A percentile compares a stretch with the other conserved stretches of the same genome.
phyloP scores from a whole-genome alignment of 148 eudicot genomes.

The Rheum nobile region DNA sequence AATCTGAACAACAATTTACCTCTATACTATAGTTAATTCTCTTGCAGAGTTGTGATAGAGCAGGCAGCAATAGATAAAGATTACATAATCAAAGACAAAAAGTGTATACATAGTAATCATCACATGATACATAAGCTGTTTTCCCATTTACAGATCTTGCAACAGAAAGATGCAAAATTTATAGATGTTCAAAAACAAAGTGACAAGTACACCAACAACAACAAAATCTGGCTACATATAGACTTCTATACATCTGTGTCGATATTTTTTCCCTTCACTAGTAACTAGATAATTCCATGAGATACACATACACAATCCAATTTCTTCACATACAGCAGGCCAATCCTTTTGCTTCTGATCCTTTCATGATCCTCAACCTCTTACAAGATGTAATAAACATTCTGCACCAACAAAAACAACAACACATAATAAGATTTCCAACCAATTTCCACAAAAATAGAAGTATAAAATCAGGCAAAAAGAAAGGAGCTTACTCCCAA shows the following conservation, averaged over 20 bases:
- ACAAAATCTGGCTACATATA: conserved; percentile 1
- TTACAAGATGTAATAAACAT: conserved; percentile 13
- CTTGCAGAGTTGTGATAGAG: background rate
- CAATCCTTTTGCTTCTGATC: conserved; percentile 16
- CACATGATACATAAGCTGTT: background rate
- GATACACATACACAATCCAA: background rate
- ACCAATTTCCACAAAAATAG: background rate
- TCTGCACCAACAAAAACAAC: background rate
- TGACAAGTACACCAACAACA: background rate
- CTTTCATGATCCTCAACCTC: conserved; percentile 16
- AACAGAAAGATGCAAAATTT: background rate
- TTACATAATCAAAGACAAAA: background rate
- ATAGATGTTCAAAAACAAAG: background rate
- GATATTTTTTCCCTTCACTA: background rate
- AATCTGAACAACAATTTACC: background rate
- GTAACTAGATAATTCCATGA: background rate
- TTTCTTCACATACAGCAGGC: conserved; percentile 6
- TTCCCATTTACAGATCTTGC: conserved; percentile 3
- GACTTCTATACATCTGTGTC: background rate
- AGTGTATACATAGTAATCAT: background rate
- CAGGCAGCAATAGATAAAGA: background rate
- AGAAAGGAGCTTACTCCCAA: conserved; percentile 13
- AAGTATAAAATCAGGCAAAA: background rate
- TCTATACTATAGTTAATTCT: background rate
- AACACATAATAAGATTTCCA: background rate